Evolutionary conservation across 2,329 filamentous ascomycete species (phyloP).

Genomic region (Akanthomyces muscarius): DNA sequence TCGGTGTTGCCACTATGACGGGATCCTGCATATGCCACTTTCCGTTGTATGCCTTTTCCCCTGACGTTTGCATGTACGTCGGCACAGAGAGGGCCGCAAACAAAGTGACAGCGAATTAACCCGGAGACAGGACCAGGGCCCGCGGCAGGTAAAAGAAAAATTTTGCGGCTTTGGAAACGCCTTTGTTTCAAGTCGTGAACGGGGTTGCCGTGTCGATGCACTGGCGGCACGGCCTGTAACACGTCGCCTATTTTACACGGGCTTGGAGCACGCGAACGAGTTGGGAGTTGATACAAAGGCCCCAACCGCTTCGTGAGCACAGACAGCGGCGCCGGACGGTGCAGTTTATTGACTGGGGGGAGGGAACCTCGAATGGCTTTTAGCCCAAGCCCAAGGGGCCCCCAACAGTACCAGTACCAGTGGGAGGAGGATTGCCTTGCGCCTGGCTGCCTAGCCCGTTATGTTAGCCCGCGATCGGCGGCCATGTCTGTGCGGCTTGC

Average conservation of each 20-base stretch:
- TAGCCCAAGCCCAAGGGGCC: neutral
- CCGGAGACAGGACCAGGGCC: neutral
- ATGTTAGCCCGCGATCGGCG: neutral
- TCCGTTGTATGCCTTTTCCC: neutral
- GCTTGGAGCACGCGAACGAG: neutral
- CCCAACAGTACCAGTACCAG: neutral
- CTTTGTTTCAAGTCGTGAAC: slow-evolving; percentile 11
- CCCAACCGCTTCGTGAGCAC: slow-evolving; percentile 3
- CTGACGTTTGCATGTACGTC: neutral
- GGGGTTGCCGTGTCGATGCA: slow-evolving; percentile 6
- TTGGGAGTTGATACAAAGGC: slow-evolving; percentile 1
- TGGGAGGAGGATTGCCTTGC: neutral
- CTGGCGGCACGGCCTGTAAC: slow-evolving; percentile 12
- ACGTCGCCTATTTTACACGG: slow-evolving; percentile 13
- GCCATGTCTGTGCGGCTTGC: neutral
- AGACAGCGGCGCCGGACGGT: neutral
- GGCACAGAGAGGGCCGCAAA: neutral
- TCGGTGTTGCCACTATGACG: neutral
- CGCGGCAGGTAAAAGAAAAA: neutral
- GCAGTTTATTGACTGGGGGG: neutral
- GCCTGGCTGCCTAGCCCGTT: neutral
- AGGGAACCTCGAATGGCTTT: neutral
- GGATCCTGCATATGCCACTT: slow-evolving; percentile 13
- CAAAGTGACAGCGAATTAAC: neutral
- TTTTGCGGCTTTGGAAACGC: slow-evolving; percentile 12